These are phyloP conservation scores for Apiospora sp. DNA, from an alignment of 2,329 filamentous ascomycete genomes.

Conservation along the genomic window DNA sequence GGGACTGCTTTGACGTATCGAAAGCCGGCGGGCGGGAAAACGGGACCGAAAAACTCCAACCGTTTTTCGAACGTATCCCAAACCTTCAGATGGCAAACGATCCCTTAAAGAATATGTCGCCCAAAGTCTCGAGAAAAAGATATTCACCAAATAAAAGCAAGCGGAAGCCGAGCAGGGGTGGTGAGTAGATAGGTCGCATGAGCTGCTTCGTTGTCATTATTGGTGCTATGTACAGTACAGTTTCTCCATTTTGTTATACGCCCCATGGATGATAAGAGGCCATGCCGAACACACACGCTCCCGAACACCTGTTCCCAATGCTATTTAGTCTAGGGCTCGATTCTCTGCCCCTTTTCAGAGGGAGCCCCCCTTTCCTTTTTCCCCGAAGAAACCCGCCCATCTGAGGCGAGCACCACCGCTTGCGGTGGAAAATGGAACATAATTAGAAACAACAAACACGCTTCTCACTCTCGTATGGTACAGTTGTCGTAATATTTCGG, in stretches of 20 bases:
- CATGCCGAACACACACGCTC: conserved; percentile 10
- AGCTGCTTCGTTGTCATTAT: conserved; percentile 11
- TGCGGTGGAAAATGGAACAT: conserved; percentile 18
- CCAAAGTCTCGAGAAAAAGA: not conserved
- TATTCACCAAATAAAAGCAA: not conserved
- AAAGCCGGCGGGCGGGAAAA: too few species aligned
- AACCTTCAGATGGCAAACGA: too few species aligned
- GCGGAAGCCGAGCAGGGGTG: not conserved
- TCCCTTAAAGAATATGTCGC: too few species aligned
- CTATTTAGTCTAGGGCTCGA: conserved; percentile 13
- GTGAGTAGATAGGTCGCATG: conserved; percentile 14
- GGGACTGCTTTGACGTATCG: too few species aligned
- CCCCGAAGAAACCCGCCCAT: not conserved
- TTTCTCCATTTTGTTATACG: conserved; percentile 13
- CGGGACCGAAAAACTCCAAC: too few species aligned
- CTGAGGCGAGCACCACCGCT: not conserved
- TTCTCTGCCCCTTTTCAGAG: conserved; percentile 21
- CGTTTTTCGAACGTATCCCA: too few species aligned
- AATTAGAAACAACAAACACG: conserved; percentile 27
- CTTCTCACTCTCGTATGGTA: conserved; percentile 24
- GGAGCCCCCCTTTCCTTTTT: conserved; percentile 25
- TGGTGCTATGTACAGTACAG: conserved; percentile 14
- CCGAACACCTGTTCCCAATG: conserved; percentile 23
- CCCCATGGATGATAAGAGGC: not conserved
- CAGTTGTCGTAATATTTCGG: conserved; percentile 17